phyloP scores from a whole-genome alignment of 2,329 filamentous ascomycete species.

The Colletotrichum sp. region DNA sequence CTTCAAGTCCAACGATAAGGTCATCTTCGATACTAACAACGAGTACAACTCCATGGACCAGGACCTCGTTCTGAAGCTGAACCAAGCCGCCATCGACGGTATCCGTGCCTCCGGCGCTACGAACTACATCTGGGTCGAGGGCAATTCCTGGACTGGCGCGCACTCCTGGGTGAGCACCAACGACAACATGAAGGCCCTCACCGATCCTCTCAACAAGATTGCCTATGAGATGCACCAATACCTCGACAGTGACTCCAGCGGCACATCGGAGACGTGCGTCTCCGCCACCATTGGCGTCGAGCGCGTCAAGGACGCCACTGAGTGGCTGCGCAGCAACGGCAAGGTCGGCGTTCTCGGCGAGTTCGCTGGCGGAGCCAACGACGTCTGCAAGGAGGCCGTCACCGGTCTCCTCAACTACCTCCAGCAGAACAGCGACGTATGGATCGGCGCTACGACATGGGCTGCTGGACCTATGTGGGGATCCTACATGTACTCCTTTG shows the following conservation, averaged over 20 bases:
- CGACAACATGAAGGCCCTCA: slow-evolving; percentile 40
- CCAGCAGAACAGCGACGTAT: slow-evolving; percentile 54
- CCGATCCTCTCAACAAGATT: slow-evolving; percentile 47
- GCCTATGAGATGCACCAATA: slow-evolving; percentile 59
- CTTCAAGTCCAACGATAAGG: slow-evolving; percentile 52
- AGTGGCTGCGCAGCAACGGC: slow-evolving; percentile 53
- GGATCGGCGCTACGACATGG: slow-evolving; percentile 54
- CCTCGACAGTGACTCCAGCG: slow-evolving; percentile 52
- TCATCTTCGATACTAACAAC: slow-evolving; percentile 66
- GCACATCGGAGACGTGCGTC: slow-evolving; percentile 46
- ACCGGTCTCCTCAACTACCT: slow-evolving; percentile 52
- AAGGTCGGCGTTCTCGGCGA: slow-evolving; percentile 56
- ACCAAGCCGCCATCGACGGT: slow-evolving; percentile 62
- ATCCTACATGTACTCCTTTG: slow-evolving; percentile 42
- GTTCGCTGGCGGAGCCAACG: slow-evolving; percentile 52
- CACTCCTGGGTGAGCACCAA: slow-evolving; percentile 38
- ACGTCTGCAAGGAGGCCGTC: slow-evolving; percentile 50
- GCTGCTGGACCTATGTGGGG: slow-evolving; percentile 57
- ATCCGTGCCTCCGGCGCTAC: slow-evolving; percentile 60
- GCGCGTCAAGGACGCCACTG: slow-evolving; percentile 46
- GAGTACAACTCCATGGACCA: slow-evolving; percentile 65
- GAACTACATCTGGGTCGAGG: slow-evolving; percentile 52
- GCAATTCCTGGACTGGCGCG: slow-evolving; percentile 52
- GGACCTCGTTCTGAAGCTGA: slow-evolving; percentile 56
- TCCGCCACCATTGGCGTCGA: slow-evolving; percentile 46